Conservation (phyloP, 1,139 yeast genomes). For the Yamadazyma oceani region DNA sequence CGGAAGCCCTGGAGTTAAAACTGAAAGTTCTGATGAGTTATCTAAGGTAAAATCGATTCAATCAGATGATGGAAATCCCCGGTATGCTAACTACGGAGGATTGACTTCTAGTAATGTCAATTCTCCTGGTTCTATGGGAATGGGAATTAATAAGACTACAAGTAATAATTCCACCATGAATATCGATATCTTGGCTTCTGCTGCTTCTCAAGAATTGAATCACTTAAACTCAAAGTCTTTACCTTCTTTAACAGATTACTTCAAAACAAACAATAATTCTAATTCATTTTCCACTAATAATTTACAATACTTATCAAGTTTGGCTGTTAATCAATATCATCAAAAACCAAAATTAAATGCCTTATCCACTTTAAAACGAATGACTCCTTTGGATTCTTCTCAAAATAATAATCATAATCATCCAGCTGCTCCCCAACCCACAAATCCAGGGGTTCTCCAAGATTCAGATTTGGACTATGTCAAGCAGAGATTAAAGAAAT, state of each 20-base stretch:
- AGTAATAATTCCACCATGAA: conserved; percentile 35
- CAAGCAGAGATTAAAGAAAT: conserved; percentile 57
- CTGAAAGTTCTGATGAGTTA: conserved; percentile 9
- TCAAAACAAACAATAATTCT: conserved; percentile 21
- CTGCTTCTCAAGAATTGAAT: conserved; percentile 76
- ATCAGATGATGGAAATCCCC: conserved; percentile 11
- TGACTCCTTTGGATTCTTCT: conserved; percentile 48
- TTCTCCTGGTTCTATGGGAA: conserved; percentile 5
- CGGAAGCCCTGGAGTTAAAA: conserved; percentile 5
- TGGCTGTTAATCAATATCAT: conserved; percentile 24
- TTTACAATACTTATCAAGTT: conserved; percentile 29
- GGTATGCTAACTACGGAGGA: not conserved
- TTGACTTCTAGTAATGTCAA: conserved; percentile 1
- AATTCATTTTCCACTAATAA: conserved; percentile 21
- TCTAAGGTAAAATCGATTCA: conserved; percentile 10
- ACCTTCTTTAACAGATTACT: conserved; percentile 65
- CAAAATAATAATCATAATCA: not conserved
- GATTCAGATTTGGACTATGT: conserved; percentile 49
- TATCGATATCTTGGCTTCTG: conserved; percentile 75
- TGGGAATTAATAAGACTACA: conserved; percentile 7
- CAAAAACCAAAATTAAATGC: conserved; percentile 34
- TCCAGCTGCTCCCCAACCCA: conserved; percentile 6
- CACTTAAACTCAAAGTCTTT: conserved; percentile 55
- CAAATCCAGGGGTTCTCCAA: conserved; percentile 30
- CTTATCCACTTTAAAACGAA: conserved; percentile 50